Evolutionary conservation across 2,329 filamentous ascomycete genomes (phyloP), one percentile per base, ranked within the genome.

Genomic region (Periconia macrospinosa): DNA sequence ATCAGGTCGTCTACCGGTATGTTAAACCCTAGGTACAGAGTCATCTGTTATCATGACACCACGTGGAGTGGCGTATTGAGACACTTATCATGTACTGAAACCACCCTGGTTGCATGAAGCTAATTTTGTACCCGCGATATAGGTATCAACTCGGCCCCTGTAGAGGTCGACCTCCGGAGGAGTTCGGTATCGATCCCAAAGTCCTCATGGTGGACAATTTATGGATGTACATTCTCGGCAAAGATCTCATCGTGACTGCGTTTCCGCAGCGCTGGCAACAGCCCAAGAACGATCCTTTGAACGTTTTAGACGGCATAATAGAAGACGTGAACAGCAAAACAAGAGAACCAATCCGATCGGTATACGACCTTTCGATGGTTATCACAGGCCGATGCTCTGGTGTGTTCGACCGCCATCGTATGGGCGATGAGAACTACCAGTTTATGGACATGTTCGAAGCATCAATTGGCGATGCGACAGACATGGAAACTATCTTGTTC

Each of bases 191-290:
- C 1, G 81, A 85, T 51, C 78, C 78, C 1, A 86, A 86, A 55
- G 80, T 87, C 2, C 86, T 86, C 66, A 87, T 87, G 85, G 85
- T 88, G 0, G 86, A 88, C 64, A 86, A 88, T 60, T 73, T 89
- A 1, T 88, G 86, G 86, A 80, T 88, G 65, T 87, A 84, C 82
- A 77, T 86, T 2, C 63, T 88, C 1, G 74, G 81, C 11, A 76
- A 75, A 66, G 84, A 86, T 53, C 71, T 87, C 15, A 79, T 88
- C 17, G 78, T 88, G 11, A 84, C 83, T 0, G 79, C 80, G 49
- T 85, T 85, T 52, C 82, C 83, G 2, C 79, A 84, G 56, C 74
- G 82, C 6, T 85, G 82, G 82, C 75, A 81, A 30, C 83, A 86
- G 63, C 83, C 83, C 0, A 81, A 81, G 48, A 83, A 85, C 49